A percentile compares a stretch with the other conserved stretches of the same genome.
phyloP scores from a whole-genome alignment of 805 yeast genomes.

The Phaffomyces thermotolerans region DNA sequence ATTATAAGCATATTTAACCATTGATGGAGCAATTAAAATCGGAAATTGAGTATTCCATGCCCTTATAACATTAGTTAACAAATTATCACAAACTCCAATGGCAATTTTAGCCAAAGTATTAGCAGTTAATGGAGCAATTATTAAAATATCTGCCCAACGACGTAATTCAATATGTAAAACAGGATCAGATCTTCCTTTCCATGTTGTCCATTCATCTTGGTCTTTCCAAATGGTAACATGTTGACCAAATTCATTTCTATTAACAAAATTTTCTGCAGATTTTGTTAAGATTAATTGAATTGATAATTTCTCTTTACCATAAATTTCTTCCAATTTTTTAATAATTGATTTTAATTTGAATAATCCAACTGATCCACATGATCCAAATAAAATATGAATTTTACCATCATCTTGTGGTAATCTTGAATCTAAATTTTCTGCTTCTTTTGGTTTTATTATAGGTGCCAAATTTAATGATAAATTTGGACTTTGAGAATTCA shows the following conservation, averaged over 20 bases:
- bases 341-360: conserved; percentile 73
- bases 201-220: conserved; percentile 88
- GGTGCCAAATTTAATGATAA: not conserved
- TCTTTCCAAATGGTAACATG: conserved; percentile 89
- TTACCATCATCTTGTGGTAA: conserved; percentile 81
- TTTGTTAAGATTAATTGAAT: conserved; percentile 83
- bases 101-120: conserved; percentile 87
- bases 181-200: conserved; percentile 80
- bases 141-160: conserved; percentile 91
- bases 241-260: conserved; percentile 42
- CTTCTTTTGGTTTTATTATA: conserved; percentile 16
- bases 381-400: conserved; percentile 77
- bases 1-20: conserved; percentile 89
- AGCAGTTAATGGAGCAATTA: conserved; percentile 93
- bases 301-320: conserved; percentile 64
- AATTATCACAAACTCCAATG: conserved; percentile 85
- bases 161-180: conserved; percentile 91
- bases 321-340: conserved; percentile 72
- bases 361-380: conserved; percentile 84
- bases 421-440: conserved; percentile 51
- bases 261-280: conserved; percentile 75
- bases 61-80: conserved; percentile 81
- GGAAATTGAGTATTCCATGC: conserved; percentile 96
- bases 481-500: not conserved
- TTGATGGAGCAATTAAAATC: conserved; percentile 86